phyloP scores from a whole-genome alignment of 305 asterid species.

The Euphrasia arctica region DNA sequence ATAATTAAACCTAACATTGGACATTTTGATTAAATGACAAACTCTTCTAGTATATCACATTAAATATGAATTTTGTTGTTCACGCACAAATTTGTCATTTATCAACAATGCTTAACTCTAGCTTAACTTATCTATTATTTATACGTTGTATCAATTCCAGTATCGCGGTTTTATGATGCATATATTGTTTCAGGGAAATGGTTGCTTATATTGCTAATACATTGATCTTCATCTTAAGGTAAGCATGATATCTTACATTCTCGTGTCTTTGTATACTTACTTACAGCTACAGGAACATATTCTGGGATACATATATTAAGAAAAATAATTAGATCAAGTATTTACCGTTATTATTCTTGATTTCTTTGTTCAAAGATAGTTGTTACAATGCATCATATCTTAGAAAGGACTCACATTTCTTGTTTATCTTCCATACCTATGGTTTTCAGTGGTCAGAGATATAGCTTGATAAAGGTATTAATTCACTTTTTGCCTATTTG shows the following conservation, averaged over 20 bases:
- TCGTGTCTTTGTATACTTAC: neutral
- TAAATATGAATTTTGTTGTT: slow-evolving; percentile 7
- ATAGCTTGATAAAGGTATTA: slow-evolving; percentile 7
- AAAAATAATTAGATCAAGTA: neutral
- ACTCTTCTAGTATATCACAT: neutral
- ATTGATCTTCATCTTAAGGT: slow-evolving; percentile 94
- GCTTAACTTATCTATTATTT: slow-evolving; percentile 18
- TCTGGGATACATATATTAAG: too few species aligned
- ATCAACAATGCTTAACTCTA: neutral
- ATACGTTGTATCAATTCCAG: slow-evolving; percentile 19
- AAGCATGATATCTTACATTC: slow-evolving; percentile 27
- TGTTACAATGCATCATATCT: too few species aligned
- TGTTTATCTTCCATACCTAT: neutral
- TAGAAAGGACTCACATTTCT: too few species aligned
- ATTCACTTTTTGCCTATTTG: slow-evolving; percentile 18
- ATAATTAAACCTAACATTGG: neutral
- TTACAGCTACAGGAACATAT: neutral
- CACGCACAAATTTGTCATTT: slow-evolving; percentile 11
- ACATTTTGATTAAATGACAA: neutral
- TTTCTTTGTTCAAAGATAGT: too few species aligned
- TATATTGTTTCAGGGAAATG: slow-evolving; percentile 88
- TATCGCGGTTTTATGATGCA: slow-evolving; percentile 27
- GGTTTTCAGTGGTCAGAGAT: neutral
- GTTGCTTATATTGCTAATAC: slow-evolving; percentile 95
- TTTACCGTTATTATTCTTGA: neutral